phyloP scores from a whole-genome alignment of 306 rosid species.

The Corylus americana region DNA sequence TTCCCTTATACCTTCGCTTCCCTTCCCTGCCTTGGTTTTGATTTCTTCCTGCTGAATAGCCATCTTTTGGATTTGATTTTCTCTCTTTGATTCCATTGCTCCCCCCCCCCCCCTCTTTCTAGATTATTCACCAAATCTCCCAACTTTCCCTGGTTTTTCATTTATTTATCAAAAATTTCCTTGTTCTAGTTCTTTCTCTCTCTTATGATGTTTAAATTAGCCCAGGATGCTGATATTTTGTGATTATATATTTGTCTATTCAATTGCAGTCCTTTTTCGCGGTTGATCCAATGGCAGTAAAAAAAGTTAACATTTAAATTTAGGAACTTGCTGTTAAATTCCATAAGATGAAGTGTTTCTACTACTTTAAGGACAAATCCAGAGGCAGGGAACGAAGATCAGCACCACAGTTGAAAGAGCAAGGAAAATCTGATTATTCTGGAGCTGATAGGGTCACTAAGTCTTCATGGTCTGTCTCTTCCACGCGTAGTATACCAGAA shows the following conservation, averaged over 20 bases:
- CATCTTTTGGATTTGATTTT: background rate
- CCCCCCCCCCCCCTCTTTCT: background rate
- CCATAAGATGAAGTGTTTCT: slow-evolving; percentile 69
- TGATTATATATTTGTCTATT: slow-evolving; percentile 18
- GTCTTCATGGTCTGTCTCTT: slow-evolving; percentile 52
- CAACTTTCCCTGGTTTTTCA: background rate
- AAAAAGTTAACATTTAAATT: slow-evolving; percentile 13
- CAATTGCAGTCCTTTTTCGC: slow-evolving; percentile 19
- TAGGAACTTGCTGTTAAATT: slow-evolving; percentile 13
- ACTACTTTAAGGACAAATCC: slow-evolving; percentile 50
- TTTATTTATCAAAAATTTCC: background rate
- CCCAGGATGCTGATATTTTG: background rate
- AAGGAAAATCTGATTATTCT: slow-evolving; percentile 41
- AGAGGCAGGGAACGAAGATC: slow-evolving; percentile 56
- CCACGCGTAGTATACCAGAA: slow-evolving; percentile 72
- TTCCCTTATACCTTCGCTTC: background rate
- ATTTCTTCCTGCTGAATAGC: background rate
- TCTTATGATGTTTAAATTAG: background rate
- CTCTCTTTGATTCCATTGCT: background rate
- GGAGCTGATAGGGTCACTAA: slow-evolving; percentile 43
- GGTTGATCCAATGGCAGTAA: slow-evolving; percentile 29
- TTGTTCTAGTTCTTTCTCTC: background rate
- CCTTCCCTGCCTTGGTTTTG: background rate
- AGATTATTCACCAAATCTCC: background rate
- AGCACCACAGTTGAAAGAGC: slow-evolving; percentile 63